These are phyloP conservation scores for Butyriboletus appendiculatus DNA, from an alignment of 1,284 basidiomycete species.

Conservation along the genomic window DNA sequence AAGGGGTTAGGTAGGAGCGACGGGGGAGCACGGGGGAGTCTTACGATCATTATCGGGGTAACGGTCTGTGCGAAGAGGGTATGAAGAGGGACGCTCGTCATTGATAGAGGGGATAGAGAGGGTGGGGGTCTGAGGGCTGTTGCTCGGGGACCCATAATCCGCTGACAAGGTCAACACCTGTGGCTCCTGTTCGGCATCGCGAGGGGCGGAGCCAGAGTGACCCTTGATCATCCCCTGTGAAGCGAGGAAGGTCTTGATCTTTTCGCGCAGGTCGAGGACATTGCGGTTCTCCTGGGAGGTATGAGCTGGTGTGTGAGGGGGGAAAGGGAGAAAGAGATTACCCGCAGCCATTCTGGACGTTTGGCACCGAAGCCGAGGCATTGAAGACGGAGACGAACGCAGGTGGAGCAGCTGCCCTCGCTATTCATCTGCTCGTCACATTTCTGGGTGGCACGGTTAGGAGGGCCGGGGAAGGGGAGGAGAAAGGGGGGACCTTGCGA, in stretches of 20 bases:
- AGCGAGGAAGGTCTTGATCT: conserved; percentile 75
- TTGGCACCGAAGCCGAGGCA: conserved; percentile 84
- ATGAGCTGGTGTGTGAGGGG: conserved; percentile 13
- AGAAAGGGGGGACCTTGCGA: conserved; percentile 57
- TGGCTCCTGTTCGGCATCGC: conserved; percentile 52
- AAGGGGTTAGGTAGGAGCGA: conserved; percentile 2
- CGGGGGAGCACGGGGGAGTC: conserved; percentile 9
- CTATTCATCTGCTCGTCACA: conserved; percentile 73
- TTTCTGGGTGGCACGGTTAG: conserved; percentile 51
- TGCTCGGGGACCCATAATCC: conserved; percentile 47
- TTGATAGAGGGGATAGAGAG: conserved; percentile 48
- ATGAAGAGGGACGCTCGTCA: conserved; percentile 41
- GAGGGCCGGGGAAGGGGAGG: conserved; percentile 5
- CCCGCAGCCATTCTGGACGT: conserved; percentile 82
- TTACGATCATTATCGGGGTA: conserved; percentile 38
- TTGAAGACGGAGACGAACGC: conserved; percentile 75
- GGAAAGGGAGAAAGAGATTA: conserved; percentile 36
- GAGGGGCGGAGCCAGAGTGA: conserved; percentile 67
- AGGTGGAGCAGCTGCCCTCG: conserved; percentile 70
- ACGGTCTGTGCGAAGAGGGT: conserved; percentile 44
- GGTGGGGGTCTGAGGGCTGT: conserved; percentile 56
- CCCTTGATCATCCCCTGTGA: conserved; percentile 85
- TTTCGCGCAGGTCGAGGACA: conserved; percentile 66
- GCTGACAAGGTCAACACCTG: conserved; percentile 55
- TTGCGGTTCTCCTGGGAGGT: conserved; percentile 61